A percentile compares a stretch with the other conserved stretches of the same genome.
Evolutionary conservation across 805 yeast genomes (phyloP).

Genomic region (Ogataea allantospora): DNA sequence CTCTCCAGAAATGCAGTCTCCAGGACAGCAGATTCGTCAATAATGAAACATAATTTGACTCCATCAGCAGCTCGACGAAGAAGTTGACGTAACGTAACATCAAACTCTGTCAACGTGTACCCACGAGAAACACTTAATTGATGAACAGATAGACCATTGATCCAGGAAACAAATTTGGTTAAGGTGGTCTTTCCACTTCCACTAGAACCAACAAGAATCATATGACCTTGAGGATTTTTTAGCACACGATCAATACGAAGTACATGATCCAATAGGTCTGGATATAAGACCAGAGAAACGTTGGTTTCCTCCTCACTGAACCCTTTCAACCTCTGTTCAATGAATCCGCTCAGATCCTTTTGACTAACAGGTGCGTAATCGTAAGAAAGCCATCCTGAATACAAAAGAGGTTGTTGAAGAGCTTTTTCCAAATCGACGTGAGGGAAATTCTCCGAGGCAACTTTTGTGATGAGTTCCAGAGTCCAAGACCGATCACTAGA

Average conservation of each 20-base stretch:
- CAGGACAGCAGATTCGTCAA: conserved; percentile 76
- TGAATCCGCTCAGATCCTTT: conserved; percentile 49
- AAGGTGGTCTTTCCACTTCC: conserved; percentile 80
- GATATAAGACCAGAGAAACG: conserved; percentile 58
- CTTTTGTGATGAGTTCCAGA: conserved; percentile 32
- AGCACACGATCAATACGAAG: conserved; percentile 79
- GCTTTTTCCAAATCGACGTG: conserved; percentile 37
- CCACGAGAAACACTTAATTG: conserved; percentile 56
- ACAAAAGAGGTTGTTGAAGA: conserved; percentile 55
- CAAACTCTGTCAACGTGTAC: conserved; percentile 65
- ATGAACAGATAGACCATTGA: conserved; percentile 66
- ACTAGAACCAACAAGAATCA: conserved; percentile 79
- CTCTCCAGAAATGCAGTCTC: conserved; percentile 82
- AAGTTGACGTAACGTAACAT: conserved; percentile 53
- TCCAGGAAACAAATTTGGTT: conserved; percentile 85
- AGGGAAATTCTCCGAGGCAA: conserved; percentile 45
- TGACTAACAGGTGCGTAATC: conserved; percentile 56
- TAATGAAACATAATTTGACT: conserved; percentile 63
- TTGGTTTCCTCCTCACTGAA: conserved; percentile 80
- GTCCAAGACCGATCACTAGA: conserved; percentile 51
- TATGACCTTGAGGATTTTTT: conserved; percentile 84
- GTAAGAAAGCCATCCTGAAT: conserved; percentile 71
- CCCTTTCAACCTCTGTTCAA: conserved; percentile 59
- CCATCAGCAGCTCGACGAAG: conserved; percentile 50
- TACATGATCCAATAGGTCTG: conserved; percentile 70